phyloP scores from a whole-genome alignment of 768 basidiomycete genomes.

The Trametes villosa region DNA sequence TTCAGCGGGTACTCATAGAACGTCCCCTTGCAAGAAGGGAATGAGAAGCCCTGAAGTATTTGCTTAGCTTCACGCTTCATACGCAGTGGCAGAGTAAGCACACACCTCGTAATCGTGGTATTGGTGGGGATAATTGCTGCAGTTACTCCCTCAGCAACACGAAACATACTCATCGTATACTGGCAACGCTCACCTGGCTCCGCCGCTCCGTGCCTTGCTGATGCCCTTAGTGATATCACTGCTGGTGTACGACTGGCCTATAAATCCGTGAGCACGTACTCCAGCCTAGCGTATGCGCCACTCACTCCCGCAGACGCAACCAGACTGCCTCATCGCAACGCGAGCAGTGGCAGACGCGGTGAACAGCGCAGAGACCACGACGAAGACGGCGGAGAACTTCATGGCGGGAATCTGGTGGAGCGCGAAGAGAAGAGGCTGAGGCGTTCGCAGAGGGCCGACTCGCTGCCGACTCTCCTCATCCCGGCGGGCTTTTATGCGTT shows the following conservation, averaged over 20 bases:
- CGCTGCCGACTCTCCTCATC: not conserved
- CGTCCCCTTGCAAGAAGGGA: slow-evolving; percentile 28
- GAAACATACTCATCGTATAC: not conserved
- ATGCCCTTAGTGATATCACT: slow-evolving; percentile 30
- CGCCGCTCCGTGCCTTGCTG: slow-evolving; percentile 26
- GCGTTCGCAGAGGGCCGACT: not conserved
- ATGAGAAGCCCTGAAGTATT: slow-evolving; percentile 24
- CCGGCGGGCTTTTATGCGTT: not conserved
- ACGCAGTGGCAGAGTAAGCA: not conserved
- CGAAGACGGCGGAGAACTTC: slow-evolving; percentile 13
- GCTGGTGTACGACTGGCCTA: slow-evolving; percentile 22
- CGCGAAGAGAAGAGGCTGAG: not conserved
- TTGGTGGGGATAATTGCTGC: slow-evolving; percentile 34
- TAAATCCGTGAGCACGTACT: not conserved
- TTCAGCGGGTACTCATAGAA: slow-evolving; percentile 34
- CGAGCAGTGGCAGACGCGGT: slow-evolving; percentile 13
- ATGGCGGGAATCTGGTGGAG: not conserved
- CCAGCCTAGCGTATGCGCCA: not conserved
- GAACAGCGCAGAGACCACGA: slow-evolving; percentile 18
- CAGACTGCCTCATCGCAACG: slow-evolving; percentile 21
- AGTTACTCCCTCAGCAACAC: not conserved
- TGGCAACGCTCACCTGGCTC: slow-evolving; percentile 20
- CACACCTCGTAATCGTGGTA: slow-evolving; percentile 35
- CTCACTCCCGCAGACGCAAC: slow-evolving; percentile 29
- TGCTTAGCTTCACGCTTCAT: not conserved